Evolutionary conservation across 1,284 basidiomycete species (phyloP).

Genomic region (Neotropicomus parvogracilis): DNA sequence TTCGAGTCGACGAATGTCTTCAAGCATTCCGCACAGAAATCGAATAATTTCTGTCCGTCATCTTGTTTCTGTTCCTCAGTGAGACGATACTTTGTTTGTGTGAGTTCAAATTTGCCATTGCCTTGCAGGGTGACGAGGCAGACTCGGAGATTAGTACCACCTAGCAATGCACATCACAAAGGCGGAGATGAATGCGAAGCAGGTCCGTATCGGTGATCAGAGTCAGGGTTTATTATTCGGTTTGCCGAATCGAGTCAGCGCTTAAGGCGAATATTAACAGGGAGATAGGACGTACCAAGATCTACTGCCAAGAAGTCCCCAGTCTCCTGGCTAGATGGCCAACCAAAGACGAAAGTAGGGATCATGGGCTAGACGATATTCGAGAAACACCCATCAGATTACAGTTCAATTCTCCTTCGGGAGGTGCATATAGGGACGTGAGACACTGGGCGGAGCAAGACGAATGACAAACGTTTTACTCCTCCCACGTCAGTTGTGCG

Average conservation of each 20-base stretch:
- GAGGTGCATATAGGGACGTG: conserved; percentile 2
- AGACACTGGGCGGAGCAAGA: neutral
- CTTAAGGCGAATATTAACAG: neutral
- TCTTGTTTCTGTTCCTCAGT: conserved; percentile 98
- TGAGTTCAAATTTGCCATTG: conserved; percentile 94
- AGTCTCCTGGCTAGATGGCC: conserved; percentile 86
- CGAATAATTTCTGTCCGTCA: conserved; percentile 92
- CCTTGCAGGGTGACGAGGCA: conserved; percentile 94
- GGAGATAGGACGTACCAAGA: conserved; percentile 57
- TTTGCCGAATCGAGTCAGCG: conserved; percentile 1
- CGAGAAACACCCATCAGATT: conserved; percentile 14
- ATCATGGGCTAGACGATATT: conserved; percentile 75
- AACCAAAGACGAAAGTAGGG: conserved; percentile 96
- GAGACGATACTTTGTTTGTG: conserved; percentile 95
- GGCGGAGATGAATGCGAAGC: neutral
- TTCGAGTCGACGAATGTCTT: conserved; percentile 87
- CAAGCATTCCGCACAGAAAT: conserved; percentile 95
- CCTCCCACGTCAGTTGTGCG: neutral
- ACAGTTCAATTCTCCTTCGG: neutral
- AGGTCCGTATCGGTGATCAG: neutral
- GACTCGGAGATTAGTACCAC: conserved; percentile 95
- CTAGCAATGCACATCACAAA: conserved; percentile 34
- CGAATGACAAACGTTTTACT: neutral
- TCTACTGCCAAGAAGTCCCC: conserved; percentile 94
- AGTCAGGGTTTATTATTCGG: neutral